Evolutionary conservation across 2,329 filamentous ascomycete genomes (phyloP), one percentile per base, ranked within the genome.

Genomic region (Rhynchosporium graminicola): DNA sequence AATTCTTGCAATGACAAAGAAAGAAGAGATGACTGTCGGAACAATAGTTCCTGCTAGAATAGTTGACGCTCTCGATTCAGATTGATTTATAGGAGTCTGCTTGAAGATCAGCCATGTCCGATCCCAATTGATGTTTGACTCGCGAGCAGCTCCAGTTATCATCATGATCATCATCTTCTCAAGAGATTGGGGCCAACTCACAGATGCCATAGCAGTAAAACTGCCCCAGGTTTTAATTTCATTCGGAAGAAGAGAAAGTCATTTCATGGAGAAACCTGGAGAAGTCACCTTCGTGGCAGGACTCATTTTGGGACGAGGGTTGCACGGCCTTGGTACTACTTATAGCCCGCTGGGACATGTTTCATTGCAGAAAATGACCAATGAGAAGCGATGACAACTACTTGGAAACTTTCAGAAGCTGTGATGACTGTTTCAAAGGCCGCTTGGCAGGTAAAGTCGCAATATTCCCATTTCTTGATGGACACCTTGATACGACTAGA

Each of bases 1-100:
- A 13, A 68, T 29, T 31, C 66, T 61, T 1, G 63, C 63, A 42
- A 66, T 1, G 6, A 67, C 62, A 31, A 68, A 68, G 15, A 66
- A 48, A 12, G 67, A 63, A 12, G 52, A 57, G n/a, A 66, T 50
- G 7, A 64, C 12, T 9, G 52, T 57, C 15, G 67, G 65, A 20
- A 63, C 33, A n/a, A 68, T 65, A 3, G 38, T 60, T 10, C 67
- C 63, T 10, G 60, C 59, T 29, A 67, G 33, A 3, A 66, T 50
- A 29, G 48, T 36, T 7, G 62, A 36, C 6, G 61, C 65, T 45
- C 65, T 50, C 9, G 60, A 59, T 43, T 66, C 60, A 40, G 43
- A 50, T 31, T 42, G 9, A 8, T 42, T 43, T 15, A 28, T 33
- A 45, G 42, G 33, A 33, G 57, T 56, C 59, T 57, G 20, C 13